A percentile compares a stretch with the other conserved stretches of the same genome.
Evolutionary conservation across 352 stramenopile species (phyloP).

Genomic region (Phytophthora pistaciae): DNA sequence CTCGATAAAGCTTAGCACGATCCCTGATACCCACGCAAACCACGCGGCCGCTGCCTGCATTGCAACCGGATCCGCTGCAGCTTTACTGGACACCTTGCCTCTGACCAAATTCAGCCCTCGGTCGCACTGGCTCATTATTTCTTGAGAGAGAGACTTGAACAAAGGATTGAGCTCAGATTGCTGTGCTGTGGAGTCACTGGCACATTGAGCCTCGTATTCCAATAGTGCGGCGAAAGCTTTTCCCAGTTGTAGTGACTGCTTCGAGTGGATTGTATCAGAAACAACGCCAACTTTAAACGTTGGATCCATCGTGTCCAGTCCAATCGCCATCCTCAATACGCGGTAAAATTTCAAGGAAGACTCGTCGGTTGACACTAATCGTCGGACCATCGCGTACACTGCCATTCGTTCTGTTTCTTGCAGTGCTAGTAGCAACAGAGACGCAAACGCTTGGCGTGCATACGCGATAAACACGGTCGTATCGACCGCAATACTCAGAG

Average conservation of each 20-base stretch:
- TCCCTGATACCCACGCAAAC: constrained; percentile 40
- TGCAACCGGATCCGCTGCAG: background rate
- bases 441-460: constrained; percentile 33
- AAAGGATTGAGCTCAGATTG: constrained; percentile 21
- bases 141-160: constrained; percentile 33
- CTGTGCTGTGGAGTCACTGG: background rate
- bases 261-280: background rate
- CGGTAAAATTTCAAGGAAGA: constrained; percentile 20
- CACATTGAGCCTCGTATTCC: constrained; percentile 15
- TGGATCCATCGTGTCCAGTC: constrained; percentile 37
- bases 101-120: constrained; percentile 5
- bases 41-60: constrained; percentile 25
- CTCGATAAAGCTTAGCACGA: constrained; percentile 31
- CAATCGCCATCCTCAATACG: constrained; percentile 36
- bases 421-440: constrained; percentile 32
- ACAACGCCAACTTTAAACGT: constrained; percentile 12
- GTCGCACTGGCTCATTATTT: constrained; percentile 31
- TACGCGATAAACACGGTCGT: constrained; percentile 41
- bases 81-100: constrained; percentile 17
- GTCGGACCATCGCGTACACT: constrained; percentile 27
- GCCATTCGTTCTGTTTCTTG: constrained; percentile 2
- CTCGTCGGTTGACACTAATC: constrained; percentile 27
- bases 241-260: constrained; percentile 24
- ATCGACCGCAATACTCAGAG: constrained; percentile 43
- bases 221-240: constrained; percentile 19